Evolutionary conservation across 805 yeast species (phyloP), one percentile per base, ranked within the genome.

Genomic region (Metschnikowia arizonensis): DNA sequence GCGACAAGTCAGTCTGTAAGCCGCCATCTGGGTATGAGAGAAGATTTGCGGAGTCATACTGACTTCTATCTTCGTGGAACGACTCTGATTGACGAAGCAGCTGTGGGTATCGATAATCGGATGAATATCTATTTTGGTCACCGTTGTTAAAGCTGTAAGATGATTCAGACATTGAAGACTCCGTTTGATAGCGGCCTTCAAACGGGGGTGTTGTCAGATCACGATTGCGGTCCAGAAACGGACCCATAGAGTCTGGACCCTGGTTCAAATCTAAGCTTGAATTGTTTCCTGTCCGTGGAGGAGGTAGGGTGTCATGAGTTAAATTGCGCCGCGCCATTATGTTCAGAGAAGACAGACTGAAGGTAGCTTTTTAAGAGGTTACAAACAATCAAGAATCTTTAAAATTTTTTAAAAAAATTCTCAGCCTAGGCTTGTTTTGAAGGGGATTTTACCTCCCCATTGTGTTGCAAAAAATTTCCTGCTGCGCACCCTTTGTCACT

Each of bases 1-100:
- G 99, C 37, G 55, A 52, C 17, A 49, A 44, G 26, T 53, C 57
- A 19, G 34, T 42, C 12, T 37, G 15, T 5, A 28, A 2, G n/a
- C 17, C 25, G 10, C 33, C 24, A 4, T 37, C 40, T 5, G 17
- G 18, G 18, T 14, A 14, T 5, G 18, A 34, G 28, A 24, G 38
- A 9, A 23, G 18, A n/a, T 14, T 34, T 5, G 34, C n/a, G 24
- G 28, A 34, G 18, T 34, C 19, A n/a, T 34, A 5, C 6, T 34
- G 38, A n/a, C 29, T 34, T 17, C 12, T 19, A 10, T 33, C 24
- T n/a, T 33, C 36, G 4, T 33, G 26, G 7, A 33, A 21, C 15
- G 31, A 25, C n/a, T 36, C 31, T 23, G n/a, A 12, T 14, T 15
- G 31, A 14, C 14, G 40, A n/a, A 15, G 30, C 40, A 25, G 40